phyloP scores from a whole-genome alignment of 73 alveolate genomes.

The Stentor coeruleus region DNA sequence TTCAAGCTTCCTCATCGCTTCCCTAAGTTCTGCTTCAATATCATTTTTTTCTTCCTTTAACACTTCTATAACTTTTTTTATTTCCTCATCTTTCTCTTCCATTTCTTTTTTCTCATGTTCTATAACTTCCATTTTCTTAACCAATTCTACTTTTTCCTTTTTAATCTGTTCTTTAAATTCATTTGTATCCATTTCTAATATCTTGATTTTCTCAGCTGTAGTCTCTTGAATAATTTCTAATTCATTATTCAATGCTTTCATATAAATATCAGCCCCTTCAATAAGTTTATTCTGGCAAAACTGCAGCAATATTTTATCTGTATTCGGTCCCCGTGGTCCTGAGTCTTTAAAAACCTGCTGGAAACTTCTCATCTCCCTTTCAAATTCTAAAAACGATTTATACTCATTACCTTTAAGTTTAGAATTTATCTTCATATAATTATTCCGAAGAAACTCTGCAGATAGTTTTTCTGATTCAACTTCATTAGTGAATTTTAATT shows the following conservation, averaged over 20 bases:
- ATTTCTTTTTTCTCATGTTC: background rate
- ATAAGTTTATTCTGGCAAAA: background rate
- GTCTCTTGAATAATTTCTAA: background rate
- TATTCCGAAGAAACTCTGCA: constrained; percentile 47
- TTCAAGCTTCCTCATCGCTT: background rate
- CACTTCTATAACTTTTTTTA: background rate
- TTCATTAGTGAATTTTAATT: background rate
- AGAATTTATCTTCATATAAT: constrained; percentile 51
- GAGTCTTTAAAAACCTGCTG: constrained; percentile 4
- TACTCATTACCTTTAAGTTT: constrained; percentile 61
- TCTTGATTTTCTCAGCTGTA: background rate
- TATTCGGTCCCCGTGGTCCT: constrained; percentile 27
- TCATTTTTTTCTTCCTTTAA: background rate
- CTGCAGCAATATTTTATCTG: background rate
- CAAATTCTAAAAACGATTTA: constrained; percentile 52
- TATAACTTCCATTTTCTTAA: background rate
- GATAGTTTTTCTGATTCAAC: constrained; percentile 33
- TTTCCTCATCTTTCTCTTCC: background rate
- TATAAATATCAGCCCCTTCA: background rate
- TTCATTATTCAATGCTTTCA: background rate
- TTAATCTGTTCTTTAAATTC: background rate
- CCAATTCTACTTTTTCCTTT: background rate
- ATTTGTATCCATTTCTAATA: background rate
- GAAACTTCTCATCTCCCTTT: constrained; percentile 36
- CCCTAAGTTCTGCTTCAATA: background rate